Base-by-base conservation (phyloP, 192 early-diverging fungal genomes). In the Kappamyces sp. region DNA sequence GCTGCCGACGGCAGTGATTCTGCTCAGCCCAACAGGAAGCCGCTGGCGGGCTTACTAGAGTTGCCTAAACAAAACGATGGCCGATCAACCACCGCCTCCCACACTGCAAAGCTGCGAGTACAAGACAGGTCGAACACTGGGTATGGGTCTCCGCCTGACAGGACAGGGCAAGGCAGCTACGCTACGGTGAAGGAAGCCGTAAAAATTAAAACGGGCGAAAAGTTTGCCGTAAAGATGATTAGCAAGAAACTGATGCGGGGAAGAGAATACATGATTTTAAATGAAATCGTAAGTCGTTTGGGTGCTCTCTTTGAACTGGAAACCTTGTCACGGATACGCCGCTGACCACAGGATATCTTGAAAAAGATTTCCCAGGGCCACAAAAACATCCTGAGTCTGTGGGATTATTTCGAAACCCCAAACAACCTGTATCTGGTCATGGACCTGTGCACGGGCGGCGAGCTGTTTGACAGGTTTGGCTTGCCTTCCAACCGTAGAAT, bases 141-240 rank as follows among this genome's bases (percentile, higher is more conserved):
- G 59, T 60, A 57, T 57, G 15, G 47, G 14, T 2, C n/a, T 48
- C 11, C 30, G 1, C 22, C 41, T 47, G 47, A 54, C 3, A 2
- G 52, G 5, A 22, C 49, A 43, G 66, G 72, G 22, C 54, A 72
- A 41, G 69, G 72, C n/a, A 71, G 51, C 6, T 74, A 71, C 46
- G 68, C 60, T 2, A 42, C 45, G 29, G 77, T 79, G 15, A 71
- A 74, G 42, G 65, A 74, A 45, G 88, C 83, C 5, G 74, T 83
- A 36, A 70, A 84, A 36, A 81, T 78, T 36, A 75, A 75, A 33
- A 82, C 85, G 12, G 75, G 81, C 36, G 62, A 81, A 45, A 75
- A 71, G 52, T 76, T 85, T 49, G 91, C 91, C 0, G 83, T 88
- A 47, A 93, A 93, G 65, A 80, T 88, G 46, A 88, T 91, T 67